These are phyloP conservation scores for Thozetella sp. DNA, from an alignment of 495 filamentous ascomycete species.

Conservation along the genomic window DNA sequence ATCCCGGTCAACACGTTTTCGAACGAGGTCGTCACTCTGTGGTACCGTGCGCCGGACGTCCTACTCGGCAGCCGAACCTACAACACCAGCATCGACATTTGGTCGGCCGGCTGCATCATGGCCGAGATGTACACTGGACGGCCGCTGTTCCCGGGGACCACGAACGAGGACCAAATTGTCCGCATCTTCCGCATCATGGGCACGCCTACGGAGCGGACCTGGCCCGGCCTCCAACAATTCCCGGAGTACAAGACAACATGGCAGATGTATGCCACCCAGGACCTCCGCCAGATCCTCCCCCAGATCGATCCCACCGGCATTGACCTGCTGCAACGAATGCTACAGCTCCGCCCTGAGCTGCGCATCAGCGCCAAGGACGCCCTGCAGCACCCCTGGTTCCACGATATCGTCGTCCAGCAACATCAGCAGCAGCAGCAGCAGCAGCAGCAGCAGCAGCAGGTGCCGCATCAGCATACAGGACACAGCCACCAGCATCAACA, in stretches of 20 bases:
- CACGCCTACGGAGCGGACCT: constrained; percentile 87
- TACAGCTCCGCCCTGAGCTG: constrained; percentile 91
- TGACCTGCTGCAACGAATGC: constrained; percentile 84
- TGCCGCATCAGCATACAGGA: constrained; percentile 3
- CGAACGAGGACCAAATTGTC: constrained; percentile 92
- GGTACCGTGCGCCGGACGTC: constrained; percentile 95
- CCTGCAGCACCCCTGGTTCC: constrained; percentile 88
- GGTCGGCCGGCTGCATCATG: constrained; percentile 98
- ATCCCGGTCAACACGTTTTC: constrained; percentile 98
- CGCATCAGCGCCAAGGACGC: constrained; percentile 84
- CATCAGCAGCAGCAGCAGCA: constrained; percentile 36
- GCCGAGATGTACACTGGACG: constrained; percentile 96
- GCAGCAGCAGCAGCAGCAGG: constrained; percentile 26
- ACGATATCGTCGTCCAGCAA: constrained; percentile 36
- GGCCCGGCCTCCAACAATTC: constrained; percentile 87
- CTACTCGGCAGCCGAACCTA: constrained; percentile 89
- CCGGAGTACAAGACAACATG: constrained; percentile 94
- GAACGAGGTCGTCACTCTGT: constrained; percentile 95
- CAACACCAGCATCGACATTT: constrained; percentile 98
- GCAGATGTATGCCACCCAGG: constrained; percentile 94
- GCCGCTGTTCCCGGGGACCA: constrained; percentile 91
- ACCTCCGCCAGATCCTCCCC: constrained; percentile 80
- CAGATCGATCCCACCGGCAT: constrained; percentile 87
- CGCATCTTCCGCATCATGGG: constrained; percentile 98
- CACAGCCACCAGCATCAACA: constrained; percentile 3